phyloP scores from a whole-genome alignment of 2,329 filamentous ascomycete species.

The Byssoonygena ceratinophila region DNA sequence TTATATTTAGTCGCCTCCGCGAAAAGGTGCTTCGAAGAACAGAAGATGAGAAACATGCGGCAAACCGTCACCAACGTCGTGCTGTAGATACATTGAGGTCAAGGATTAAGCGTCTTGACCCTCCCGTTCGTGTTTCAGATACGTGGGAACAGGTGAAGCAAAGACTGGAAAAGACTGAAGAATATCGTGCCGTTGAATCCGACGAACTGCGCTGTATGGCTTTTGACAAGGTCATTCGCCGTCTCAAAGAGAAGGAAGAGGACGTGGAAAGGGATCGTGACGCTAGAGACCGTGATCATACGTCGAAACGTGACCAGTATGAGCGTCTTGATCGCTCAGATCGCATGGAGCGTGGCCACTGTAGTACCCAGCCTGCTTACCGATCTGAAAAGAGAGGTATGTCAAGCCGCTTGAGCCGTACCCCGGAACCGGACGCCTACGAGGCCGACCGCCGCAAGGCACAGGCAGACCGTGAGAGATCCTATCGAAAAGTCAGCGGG shows the following conservation, averaged over 20 bases:
- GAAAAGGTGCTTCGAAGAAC: conserved; percentile 73
- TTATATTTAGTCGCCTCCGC: conserved; percentile 79
- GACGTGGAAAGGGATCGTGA: conserved; percentile 57
- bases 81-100: conserved; percentile 75
- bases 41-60: conserved; percentile 71
- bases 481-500: conserved; percentile 72
- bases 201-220: conserved; percentile 74
- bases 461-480: conserved; percentile 84
- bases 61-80: conserved; percentile 75
- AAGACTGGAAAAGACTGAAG: conserved; percentile 67
- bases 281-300: conserved; percentile 47
- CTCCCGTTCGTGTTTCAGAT: conserved; percentile 64
- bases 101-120: conserved; percentile 80
- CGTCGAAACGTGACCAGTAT: conserved; percentile 43
- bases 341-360: conserved; percentile 46
- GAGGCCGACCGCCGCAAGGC: conserved; percentile 91
- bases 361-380: conserved; percentile 33
- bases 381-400: conserved; percentile 32
- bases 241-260: conserved; percentile 83
- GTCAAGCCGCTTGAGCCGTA: conserved; percentile 59
- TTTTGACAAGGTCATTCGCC: conserved; percentile 85
- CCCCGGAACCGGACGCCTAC: conserved; percentile 86
- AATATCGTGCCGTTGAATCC: conserved; percentile 70
- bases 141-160: conserved; percentile 80
- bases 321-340: conserved; percentile 14